These are phyloP conservation scores for Boletus edulis DNA, from an alignment of 768 basidiomycete genomes.

Conservation along the genomic window DNA sequence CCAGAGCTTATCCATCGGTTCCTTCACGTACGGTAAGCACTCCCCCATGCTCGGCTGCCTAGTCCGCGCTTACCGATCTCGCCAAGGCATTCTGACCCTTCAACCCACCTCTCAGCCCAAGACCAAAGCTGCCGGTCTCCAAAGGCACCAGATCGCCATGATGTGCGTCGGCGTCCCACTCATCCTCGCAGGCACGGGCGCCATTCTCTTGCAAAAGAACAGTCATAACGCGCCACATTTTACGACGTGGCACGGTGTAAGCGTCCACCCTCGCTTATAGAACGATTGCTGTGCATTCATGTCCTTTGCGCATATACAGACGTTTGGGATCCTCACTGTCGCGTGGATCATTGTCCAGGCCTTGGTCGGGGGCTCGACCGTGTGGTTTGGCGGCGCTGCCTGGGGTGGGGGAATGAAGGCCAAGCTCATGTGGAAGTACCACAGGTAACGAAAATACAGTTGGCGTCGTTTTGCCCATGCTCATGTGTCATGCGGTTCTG, in stretches of 20 bases:
- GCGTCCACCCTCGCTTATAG: constrained; percentile 16
- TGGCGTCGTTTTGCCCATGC: too few relatives aligned
- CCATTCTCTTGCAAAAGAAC: constrained; percentile 63
- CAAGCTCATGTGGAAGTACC: constrained; percentile 81
- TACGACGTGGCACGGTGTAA: constrained; percentile 73
- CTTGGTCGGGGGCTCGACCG: constrained; percentile 66
- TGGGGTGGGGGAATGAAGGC: constrained; percentile 74
- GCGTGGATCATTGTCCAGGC: constrained; percentile 62
- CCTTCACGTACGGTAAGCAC: constrained; percentile 59
- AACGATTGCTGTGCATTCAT: background rate
- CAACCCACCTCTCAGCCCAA: constrained; percentile 68
- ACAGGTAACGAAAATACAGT: constrained; percentile 44
- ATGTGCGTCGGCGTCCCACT: constrained; percentile 53
- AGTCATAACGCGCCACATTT: constrained; percentile 54
- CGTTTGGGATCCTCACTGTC: constrained; percentile 61
- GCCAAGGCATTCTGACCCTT: constrained; percentile 68
- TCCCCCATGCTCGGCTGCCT: background rate
- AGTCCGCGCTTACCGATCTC: background rate
- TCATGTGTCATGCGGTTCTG: background rate
- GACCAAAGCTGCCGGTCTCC: constrained; percentile 64
- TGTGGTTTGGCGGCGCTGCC: constrained; percentile 67
- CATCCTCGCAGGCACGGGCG: constrained; percentile 57
- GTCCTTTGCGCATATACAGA: constrained; percentile 33
- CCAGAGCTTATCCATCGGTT: constrained; percentile 53
- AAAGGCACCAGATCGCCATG: constrained; percentile 66